Conservation (phyloP, 2,329 filamentous ascomycete genomes). For the Paracorniculantispora psalliotae region DNA sequence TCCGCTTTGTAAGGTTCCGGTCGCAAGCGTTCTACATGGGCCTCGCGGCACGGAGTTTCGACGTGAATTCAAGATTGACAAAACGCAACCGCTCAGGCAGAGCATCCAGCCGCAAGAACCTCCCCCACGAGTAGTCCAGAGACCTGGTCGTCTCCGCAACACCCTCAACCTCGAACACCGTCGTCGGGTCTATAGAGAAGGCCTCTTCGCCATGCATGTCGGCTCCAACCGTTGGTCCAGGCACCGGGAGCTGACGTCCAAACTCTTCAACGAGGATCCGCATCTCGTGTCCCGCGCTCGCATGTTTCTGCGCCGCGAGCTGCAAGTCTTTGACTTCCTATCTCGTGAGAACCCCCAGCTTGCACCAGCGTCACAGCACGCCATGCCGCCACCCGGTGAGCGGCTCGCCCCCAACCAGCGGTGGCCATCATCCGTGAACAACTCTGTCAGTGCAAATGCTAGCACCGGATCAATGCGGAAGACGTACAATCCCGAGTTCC, state of each 20-base stretch:
- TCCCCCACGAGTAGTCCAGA: too few relatives aligned
- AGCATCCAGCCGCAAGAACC: neutral
- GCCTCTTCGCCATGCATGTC: conserved; percentile 74
- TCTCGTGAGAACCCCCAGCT: too few relatives aligned
- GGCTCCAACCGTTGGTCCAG: conserved; percentile 74
- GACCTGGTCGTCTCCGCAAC: too few relatives aligned
- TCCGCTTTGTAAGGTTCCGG: conserved; percentile 66
- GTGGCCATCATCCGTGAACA: conserved; percentile 1
- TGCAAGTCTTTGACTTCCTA: conserved; percentile 77
- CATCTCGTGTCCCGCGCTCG: conserved; percentile 71
- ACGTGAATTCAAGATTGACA: too few relatives aligned
- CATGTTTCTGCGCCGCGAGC: conserved; percentile 76
- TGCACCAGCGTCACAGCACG: too few relatives aligned
- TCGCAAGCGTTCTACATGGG: conserved; percentile 60
- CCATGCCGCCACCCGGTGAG: too few relatives aligned
- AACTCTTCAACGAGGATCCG: conserved; percentile 57
- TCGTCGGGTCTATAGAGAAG: conserved; percentile 57
- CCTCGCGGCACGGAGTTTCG: conserved; percentile 36
- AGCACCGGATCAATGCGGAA: conserved; percentile 27
- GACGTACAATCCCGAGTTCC: conserved; percentile 71
- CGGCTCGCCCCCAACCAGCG: too few relatives aligned
- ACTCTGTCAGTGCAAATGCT: conserved; percentile 17
- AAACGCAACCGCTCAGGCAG: neutral
- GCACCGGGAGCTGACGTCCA: conserved; percentile 68
- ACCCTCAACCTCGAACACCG: too few relatives aligned